Evolutionary conservation across 805 yeast species (phyloP), one percentile per base, ranked within the genome.

Genomic region (Pichia insulana): DNA sequence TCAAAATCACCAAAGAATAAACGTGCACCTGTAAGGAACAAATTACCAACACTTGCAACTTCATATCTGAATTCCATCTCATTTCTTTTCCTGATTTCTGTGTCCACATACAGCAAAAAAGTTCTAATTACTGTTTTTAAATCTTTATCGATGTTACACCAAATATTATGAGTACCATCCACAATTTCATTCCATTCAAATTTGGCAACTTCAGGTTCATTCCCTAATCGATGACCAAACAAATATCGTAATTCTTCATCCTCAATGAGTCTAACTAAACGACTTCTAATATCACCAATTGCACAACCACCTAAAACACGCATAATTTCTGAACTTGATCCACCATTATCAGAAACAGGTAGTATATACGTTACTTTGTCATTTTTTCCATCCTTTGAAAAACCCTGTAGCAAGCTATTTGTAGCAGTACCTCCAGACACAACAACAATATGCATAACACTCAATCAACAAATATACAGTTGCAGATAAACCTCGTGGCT

Each of bases 281-380:
- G 62, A 0, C 95, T 85, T 38, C 97, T 65, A 2, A 89, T 70
- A 57, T 89, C 97, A 2, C 97, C 97, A 41, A 89, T 86, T 0
- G 97, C 96, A 3, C 96, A 95, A 0, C 97, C 97, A 2, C 96
- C 96, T 15, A 89, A 68, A 2, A 87, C 85, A 12, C 96, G 64
- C 6, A 88, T 69, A 19, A 89, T 73, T 61, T 89, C 97, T 22
- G 94, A 81, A 0, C 96, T 86, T 2, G 96, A 88, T 0, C 97
- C 97, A 15, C 97, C 97, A 56, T 89, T 89, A 59, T 89, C 97
- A 37, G 85, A 78, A 13, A 89, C 76, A 0, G 97, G 97, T 30
- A 89, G 62, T 4, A 88, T 71, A 51, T 83, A 88, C 2, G 81
- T 64, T 4, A 83, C 40, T 11, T 27, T 31, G 5, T 43, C 44